Percentiles rank a stretch among this genome's conserved stretches.
Conservation (phyloP, 306 rosid species). For the Cucurbita pepo region DNA sequence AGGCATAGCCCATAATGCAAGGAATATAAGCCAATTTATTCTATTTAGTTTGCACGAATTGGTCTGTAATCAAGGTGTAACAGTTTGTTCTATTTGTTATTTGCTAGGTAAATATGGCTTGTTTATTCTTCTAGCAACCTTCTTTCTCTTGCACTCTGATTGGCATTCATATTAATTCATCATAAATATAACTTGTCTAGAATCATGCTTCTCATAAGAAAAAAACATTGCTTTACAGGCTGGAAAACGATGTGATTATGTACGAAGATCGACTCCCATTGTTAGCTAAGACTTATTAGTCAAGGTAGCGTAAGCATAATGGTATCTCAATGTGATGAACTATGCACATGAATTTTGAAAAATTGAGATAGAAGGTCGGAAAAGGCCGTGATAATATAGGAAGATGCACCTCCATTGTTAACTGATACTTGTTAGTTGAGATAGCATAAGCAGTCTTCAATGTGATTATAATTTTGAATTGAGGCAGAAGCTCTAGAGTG, state of each 20-base stretch:
- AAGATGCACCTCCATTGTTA: neutral
- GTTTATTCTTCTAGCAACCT: neutral
- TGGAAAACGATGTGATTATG: neutral
- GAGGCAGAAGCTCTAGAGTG: neutral
- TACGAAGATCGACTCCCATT: neutral
- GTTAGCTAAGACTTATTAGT: neutral
- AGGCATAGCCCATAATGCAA: neutral
- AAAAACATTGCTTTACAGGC: neutral
- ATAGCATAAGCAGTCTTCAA: no score
- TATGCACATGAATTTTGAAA: neutral
- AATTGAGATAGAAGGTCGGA: neutral
- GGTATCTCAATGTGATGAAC: neutral
- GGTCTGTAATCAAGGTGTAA: neutral
- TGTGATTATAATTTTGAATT: neutral
- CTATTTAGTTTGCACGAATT: neutral
- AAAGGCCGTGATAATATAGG: neutral
- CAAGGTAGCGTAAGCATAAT: neutral
- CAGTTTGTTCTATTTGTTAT: neutral
- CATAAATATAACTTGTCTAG: neutral
- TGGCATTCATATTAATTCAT: neutral
- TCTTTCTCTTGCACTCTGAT: neutral
- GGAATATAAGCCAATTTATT: neutral
- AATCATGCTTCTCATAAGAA: neutral
- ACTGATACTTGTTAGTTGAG: no score
- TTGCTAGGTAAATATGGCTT: neutral